Percentiles rank a stretch among this genome's conserved stretches.
Evolutionary conservation across 495 filamentous ascomycete species (phyloP).

Genomic region (Astrocystis sublimbata): DNA sequence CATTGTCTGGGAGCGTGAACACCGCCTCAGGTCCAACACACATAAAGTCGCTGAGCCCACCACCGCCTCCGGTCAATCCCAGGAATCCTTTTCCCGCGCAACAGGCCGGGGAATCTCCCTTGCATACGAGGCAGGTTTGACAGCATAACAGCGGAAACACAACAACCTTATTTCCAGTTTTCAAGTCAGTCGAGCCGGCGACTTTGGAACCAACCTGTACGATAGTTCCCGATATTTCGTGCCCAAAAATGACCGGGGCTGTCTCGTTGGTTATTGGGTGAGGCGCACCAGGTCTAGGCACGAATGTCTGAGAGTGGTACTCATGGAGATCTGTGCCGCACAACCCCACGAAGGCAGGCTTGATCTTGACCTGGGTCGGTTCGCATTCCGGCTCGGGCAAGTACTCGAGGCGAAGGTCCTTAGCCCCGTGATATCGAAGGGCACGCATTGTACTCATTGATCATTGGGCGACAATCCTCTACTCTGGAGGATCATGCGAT

Average conservation of each 20-base stretch:
- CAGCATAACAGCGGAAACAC: constrained; percentile 63
- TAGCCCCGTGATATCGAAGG: constrained; percentile 42
- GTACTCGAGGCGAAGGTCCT: constrained; percentile 45
- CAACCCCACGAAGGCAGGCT: constrained; percentile 59
- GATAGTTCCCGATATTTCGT: constrained; percentile 62
- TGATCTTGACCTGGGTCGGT: constrained; percentile 38
- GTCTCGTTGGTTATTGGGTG: constrained; percentile 60
- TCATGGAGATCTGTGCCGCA: constrained; percentile 65
- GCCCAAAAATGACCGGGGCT: constrained; percentile 60
- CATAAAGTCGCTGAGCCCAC: constrained; percentile 58
- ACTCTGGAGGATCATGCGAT: neutral
- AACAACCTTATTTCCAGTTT: constrained; percentile 55
- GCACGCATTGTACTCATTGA: constrained; percentile 36
- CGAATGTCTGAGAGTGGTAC: constrained; percentile 56
- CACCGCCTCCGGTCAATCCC: constrained; percentile 60
- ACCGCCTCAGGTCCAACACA: constrained; percentile 47
- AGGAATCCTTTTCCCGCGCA: constrained; percentile 63
- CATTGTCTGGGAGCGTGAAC: constrained; percentile 56
- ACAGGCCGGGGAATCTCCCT: constrained; percentile 52
- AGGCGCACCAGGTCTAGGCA: constrained; percentile 48
- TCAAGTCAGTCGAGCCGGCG: constrained; percentile 38
- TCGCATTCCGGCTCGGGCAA: constrained; percentile 35
- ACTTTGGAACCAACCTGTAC: constrained; percentile 60
- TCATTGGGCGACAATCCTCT: neutral
- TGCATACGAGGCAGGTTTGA: constrained; percentile 55